Evolutionary conservation across 257 asterid species (phyloP), one percentile per base, ranked within the genome.

Genomic region (Nicotiana obtusifolia): DNA sequence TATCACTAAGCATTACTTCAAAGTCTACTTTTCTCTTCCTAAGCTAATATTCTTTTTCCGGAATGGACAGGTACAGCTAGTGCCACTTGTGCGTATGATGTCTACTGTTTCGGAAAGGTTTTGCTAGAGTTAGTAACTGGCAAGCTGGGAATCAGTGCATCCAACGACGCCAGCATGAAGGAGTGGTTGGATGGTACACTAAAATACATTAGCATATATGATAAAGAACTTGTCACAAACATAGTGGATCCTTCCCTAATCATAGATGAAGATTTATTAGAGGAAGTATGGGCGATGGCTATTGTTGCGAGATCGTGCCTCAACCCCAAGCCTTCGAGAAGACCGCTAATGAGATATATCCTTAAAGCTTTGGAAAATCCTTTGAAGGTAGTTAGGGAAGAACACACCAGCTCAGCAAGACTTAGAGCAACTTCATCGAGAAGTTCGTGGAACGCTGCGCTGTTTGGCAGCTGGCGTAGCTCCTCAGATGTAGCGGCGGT

Each of bases 221-320:
- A 96, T 85, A 96, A 94, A 86, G 99, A 96, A 68, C 92, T 90
- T 11, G 95, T 96, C 80, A 91, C 97, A 64, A 94, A 88, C 87
- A 96, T 96, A 13, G 85, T 96, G 22, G 99, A 96, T 83, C 97
- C 97, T 1, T 91, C 98, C 2, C 81, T 96, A 76, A 87, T 96
- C 64, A 88, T 96, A 76, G 95, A 94, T 11, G 99, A 96, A 81
- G 99, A 96, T 82, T 92, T 96, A 22, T 87, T 96, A 2, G 99
- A 96, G 88, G 99, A 94, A 88, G 99, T 93, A 41, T 96, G 98
- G 99, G 99, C 99, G 54, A 93, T 96, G 98, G 98, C 99, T 0
- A 89, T 96, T 13, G 94, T 96, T 1, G 98, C 99, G 0, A 85
- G 94, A 60, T 96, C 99, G 2, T 96, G 99, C 86, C 97, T 96